Evolutionary conservation across 768 basidiomycete genomes (phyloP).

Genomic region (Lactarius akahatsu): DNA sequence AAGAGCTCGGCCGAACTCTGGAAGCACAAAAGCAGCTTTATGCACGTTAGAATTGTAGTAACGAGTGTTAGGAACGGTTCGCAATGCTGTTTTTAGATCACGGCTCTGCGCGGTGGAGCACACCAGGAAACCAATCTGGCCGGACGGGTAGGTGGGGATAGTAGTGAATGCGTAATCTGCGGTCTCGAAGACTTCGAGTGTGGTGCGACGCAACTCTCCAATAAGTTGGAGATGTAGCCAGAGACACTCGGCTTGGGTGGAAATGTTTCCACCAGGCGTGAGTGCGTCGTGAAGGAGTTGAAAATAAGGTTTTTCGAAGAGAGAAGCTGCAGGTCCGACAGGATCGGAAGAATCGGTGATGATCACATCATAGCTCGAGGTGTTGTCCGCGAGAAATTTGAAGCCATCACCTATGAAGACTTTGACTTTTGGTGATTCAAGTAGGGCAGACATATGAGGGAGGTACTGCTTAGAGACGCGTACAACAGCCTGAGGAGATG

Average conservation of each 20-base stretch:
- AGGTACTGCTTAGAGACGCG: constrained; percentile 92
- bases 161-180: constrained; percentile 93
- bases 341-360: constrained; percentile 99
- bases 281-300: constrained; percentile 89
- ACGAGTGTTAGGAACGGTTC: constrained; percentile 64
- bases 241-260: constrained; percentile 92
- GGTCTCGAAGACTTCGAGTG: constrained; percentile 71
- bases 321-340: constrained; percentile 88
- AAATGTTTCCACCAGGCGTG: constrained; percentile 85
- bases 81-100: constrained; percentile 69
- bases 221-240: constrained; percentile 95
- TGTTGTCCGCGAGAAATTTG: constrained; percentile 90
- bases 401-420: constrained; percentile 94
- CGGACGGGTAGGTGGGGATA: constrained; percentile 97
- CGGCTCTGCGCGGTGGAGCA: constrained; percentile 75
- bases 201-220: constrained; percentile 65
- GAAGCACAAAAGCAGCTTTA: constrained; percentile 79
- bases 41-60: constrained; percentile 90
- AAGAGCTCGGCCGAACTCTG: constrained; percentile 82
- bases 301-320: constrained; percentile 98
- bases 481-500: constrained; percentile 69
- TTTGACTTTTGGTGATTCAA: constrained; percentile 75
- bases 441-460: constrained; percentile 88
- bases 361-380: constrained; percentile 90
- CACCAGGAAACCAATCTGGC: constrained; percentile 93